These are phyloP conservation scores for Talaromyces adpressus DNA, from an alignment of 495 filamentous ascomycete genomes.

Conservation along the genomic window DNA sequence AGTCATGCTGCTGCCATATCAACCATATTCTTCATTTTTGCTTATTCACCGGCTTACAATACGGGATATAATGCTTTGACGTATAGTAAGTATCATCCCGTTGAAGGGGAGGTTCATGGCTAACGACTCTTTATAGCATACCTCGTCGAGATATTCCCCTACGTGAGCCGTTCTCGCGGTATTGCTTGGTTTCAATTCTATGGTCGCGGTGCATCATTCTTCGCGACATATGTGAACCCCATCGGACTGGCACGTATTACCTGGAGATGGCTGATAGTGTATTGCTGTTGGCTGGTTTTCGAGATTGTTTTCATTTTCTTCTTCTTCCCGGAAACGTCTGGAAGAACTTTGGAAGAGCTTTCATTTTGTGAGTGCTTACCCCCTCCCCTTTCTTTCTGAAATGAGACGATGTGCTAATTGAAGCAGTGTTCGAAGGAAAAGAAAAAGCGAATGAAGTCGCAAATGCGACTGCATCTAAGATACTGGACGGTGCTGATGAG, in stretches of 20 bases:
- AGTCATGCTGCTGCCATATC: conserved; percentile 35
- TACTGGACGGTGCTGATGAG: background rate
- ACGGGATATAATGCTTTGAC: conserved; percentile 64
- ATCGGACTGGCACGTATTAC: conserved; percentile 50
- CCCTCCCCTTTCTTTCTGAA: background rate
- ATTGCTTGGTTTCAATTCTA: conserved; percentile 59
- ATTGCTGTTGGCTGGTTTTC: conserved; percentile 53
- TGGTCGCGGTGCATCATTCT: conserved; percentile 45
- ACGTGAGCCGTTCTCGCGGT: conserved; percentile 51
- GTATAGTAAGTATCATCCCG: conserved; percentile 37
- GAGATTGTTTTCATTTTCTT: conserved; percentile 55
- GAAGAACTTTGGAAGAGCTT: conserved; percentile 56
- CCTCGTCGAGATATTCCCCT: conserved; percentile 57
- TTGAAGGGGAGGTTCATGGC: background rate
- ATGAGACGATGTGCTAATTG: background rate
- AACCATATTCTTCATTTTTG: conserved; percentile 57
- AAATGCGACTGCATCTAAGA: conserved; percentile 37
- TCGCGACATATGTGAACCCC: conserved; percentile 59
- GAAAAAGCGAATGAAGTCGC: conserved; percentile 38
- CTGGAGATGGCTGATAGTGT: conserved; percentile 55
- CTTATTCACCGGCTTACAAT: conserved; percentile 58
- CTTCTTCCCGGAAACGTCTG: conserved; percentile 58
- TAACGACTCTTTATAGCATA: conserved; percentile 9
- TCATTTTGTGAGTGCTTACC: conserved; percentile 46
- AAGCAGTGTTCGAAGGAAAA: conserved; percentile 48